These are phyloP conservation scores for Yamadazyma endophytica DNA, from an alignment of 805 yeast genomes.

Conservation along the genomic window DNA sequence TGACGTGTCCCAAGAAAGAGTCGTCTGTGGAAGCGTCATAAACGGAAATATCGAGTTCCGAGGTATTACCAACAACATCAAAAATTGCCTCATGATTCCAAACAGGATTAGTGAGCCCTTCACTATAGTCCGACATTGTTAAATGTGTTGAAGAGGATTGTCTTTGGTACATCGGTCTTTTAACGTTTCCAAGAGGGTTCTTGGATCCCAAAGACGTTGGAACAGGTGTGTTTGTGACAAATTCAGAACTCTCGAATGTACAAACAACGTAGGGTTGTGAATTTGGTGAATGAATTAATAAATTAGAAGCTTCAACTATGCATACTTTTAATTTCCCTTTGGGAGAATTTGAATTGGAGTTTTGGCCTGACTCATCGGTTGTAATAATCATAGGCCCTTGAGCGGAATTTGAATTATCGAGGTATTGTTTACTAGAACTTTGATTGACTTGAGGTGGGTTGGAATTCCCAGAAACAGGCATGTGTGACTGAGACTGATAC, in stretches of 20 bases:
- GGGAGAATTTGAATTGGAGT: slow-evolving; percentile 36
- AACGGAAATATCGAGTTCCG: slow-evolving; percentile 85
- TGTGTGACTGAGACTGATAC: slow-evolving; percentile 1
- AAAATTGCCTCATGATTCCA: slow-evolving; percentile 94
- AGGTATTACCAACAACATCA: slow-evolving; percentile 81
- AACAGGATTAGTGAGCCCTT: slow-evolving; percentile 53
- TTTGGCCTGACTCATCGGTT: slow-evolving; percentile 38
- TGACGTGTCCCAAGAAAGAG: slow-evolving; percentile 79
- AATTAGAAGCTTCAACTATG: slow-evolving; percentile 73
- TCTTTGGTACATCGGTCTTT: slow-evolving; percentile 34
- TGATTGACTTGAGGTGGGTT: too few relatives aligned
- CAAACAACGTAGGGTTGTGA: slow-evolving; percentile 87
- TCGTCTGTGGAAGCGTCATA: slow-evolving; percentile 84
- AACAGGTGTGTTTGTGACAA: slow-evolving; percentile 77
- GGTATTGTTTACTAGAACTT: too few relatives aligned
- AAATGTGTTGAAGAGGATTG: slow-evolving; percentile 36
- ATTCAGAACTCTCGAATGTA: slow-evolving; percentile 88
- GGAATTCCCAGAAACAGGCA: too few relatives aligned
- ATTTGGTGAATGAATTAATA: slow-evolving; percentile 49
- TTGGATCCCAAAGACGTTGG: slow-evolving; percentile 15
- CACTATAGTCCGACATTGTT: slow-evolving; percentile 15
- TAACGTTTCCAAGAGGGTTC: slow-evolving; percentile 7
- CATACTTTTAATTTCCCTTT: slow-evolving; percentile 80
- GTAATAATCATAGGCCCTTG: slow-evolving; percentile 31
- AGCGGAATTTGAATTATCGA: too few relatives aligned